Percentiles rank a stretch among this genome's conserved stretches.
Conservation (phyloP, 2,329 filamentous ascomycete genomes). For the Chaetomiaceae sp. region DNA sequence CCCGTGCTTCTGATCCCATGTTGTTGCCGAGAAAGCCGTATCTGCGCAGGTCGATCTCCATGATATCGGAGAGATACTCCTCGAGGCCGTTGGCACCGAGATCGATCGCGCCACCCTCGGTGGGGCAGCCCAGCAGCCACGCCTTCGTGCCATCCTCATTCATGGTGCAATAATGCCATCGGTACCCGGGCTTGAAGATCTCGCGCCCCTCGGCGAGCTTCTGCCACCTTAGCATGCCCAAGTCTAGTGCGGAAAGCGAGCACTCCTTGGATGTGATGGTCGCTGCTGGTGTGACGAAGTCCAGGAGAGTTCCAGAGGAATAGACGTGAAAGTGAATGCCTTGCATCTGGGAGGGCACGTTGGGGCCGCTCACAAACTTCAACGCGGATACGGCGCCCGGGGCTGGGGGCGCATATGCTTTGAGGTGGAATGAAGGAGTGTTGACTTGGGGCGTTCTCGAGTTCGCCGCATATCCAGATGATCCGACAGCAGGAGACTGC, state of each 20-base stretch:
- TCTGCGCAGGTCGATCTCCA: slow-evolving; percentile 86
- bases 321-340: slow-evolving; percentile 96
- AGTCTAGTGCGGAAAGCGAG: slow-evolving; percentile 81
- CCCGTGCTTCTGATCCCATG: slow-evolving; percentile 50
- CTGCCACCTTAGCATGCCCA: slow-evolving; percentile 86
- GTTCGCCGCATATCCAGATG: slow-evolving; percentile 63
- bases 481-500: slow-evolving; percentile 48
- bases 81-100: slow-evolving; percentile 68
- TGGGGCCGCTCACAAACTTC: slow-evolving; percentile 81
- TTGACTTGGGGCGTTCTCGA: slow-evolving; percentile 64
- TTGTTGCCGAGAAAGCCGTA: slow-evolving; percentile 88
- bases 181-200: slow-evolving; percentile 84
- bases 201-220: slow-evolving; percentile 91
- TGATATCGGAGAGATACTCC: slow-evolving; percentile 89
- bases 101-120: slow-evolving; percentile 62
- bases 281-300: slow-evolving; percentile 88
- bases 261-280: slow-evolving; percentile 84
- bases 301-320: slow-evolving; percentile 84
- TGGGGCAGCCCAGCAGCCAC: slow-evolving; percentile 90
- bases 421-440: slow-evolving; percentile 60
- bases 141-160: slow-evolving; percentile 94
- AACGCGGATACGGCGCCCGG: slow-evolving; percentile 86
- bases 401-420: slow-evolving; percentile 73
- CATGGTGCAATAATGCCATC: slow-evolving; percentile 98
- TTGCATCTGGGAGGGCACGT: slow-evolving; percentile 81